Percentiles rank a stretch among this genome's conserved stretches.
Evolutionary conservation across 306 rosid species (phyloP).

Genomic region (Rubus parviflorus): DNA sequence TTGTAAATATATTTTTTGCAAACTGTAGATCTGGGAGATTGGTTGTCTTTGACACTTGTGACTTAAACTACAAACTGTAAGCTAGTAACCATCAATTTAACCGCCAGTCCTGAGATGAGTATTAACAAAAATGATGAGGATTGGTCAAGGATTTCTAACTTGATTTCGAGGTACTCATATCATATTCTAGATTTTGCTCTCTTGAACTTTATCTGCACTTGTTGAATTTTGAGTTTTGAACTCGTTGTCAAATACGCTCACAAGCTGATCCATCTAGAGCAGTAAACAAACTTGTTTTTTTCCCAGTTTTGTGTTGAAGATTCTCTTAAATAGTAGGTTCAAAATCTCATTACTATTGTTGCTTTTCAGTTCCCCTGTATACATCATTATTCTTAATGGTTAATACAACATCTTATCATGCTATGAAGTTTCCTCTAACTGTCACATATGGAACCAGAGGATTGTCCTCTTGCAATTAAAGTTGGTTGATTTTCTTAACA

Average conservation of each 20-base stretch:
- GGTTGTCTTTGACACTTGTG: neutral
- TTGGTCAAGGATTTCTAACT: slow-evolving; percentile 63
- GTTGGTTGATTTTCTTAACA: neutral
- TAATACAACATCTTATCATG: neutral
- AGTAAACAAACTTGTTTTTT: neutral
- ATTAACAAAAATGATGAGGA: slow-evolving; percentile 35
- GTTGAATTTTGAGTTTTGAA: neutral
- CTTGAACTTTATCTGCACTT: neutral
- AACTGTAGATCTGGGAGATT: neutral
- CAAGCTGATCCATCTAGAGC: neutral
- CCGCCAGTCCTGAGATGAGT: neutral
- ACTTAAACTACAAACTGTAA: neutral
- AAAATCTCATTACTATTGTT: neutral
- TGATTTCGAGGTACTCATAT: slow-evolving; percentile 58
- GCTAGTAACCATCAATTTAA: neutral
- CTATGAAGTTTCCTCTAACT: neutral
- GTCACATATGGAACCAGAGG: neutral
- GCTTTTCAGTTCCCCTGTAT: neutral
- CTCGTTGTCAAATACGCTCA: neutral
- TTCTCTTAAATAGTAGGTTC: neutral
- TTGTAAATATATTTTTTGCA: too few species aligned
- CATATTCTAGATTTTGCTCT: slow-evolving; percentile 16
- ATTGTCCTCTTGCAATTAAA: neutral
- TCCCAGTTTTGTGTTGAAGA: neutral
- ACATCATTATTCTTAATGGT: neutral